Evolutionary conservation across 2,329 filamentous ascomycete genomes (phyloP).

Genomic region (Pseudocercospora fijiensis): DNA sequence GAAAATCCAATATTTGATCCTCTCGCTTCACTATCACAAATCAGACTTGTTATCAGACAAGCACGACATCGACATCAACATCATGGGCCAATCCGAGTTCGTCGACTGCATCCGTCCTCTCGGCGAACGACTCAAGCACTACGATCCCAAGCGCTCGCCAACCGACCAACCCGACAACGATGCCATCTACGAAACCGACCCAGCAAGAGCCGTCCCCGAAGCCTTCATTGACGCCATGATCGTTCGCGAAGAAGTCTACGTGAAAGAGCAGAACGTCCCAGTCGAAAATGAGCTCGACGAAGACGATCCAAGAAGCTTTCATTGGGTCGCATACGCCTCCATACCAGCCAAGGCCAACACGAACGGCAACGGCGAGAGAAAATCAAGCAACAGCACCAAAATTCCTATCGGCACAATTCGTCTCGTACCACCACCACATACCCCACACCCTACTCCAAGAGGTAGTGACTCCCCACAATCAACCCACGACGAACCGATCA

Average conservation of each 20-base stretch:
- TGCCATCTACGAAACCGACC: constrained; percentile 29
- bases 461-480: constrained; percentile 25
- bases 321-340: constrained; percentile 82
- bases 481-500: constrained; percentile 28
- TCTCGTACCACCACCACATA: constrained; percentile 76
- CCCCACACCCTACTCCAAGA: constrained; percentile 30
- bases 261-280: constrained; percentile 57
- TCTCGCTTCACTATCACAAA: background rate
- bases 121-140: constrained; percentile 33
- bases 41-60: background rate
- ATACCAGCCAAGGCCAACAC: constrained; percentile 45
- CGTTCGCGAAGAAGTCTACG: constrained; percentile 58
- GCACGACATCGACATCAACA: background rate
- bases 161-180: constrained; percentile 35
- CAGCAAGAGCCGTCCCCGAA: constrained; percentile 42
- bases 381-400: constrained; percentile 43
- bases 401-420: constrained; percentile 73
- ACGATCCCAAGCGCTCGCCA: constrained; percentile 32
- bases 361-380: constrained; percentile 38
- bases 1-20: background rate
- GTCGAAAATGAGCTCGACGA: constrained; percentile 73
- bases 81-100: constrained; percentile 29
- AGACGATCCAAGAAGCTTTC: constrained; percentile 76
- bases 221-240: constrained; percentile 56
- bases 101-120: constrained; percentile 36